phyloP scores from a whole-genome alignment of 139 green algal genomes.

The Zygnema cylindricum region DNA sequence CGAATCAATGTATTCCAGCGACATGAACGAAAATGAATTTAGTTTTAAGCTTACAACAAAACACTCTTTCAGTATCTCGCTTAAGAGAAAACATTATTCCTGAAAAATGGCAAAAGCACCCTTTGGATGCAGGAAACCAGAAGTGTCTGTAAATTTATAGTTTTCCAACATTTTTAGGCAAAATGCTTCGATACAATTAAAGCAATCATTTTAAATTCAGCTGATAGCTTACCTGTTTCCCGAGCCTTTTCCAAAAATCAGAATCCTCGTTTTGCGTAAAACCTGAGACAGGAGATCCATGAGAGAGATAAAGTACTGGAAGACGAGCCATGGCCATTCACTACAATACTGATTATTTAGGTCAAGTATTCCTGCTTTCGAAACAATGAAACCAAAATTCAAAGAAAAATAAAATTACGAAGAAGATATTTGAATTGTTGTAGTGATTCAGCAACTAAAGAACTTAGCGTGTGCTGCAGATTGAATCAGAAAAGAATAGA shows the following conservation, averaged over 20 bases:
- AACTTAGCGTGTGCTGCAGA: too few relatives aligned
- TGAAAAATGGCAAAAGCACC: background rate
- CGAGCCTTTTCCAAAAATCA: conserved; percentile 19
- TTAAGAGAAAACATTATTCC: too few relatives aligned
- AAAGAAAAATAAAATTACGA: background rate
- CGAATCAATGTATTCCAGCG: background rate
- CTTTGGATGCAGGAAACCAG: background rate
- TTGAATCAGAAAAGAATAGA: too few relatives aligned
- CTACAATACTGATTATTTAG: background rate
- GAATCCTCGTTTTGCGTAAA: conserved; percentile 17
- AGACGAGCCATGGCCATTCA: background rate
- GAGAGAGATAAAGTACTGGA: conserved; percentile 41
- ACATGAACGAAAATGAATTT: background rate
- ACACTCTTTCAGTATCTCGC: background rate
- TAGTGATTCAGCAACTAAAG: background rate
- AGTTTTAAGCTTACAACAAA: background rate
- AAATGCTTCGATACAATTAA: background rate
- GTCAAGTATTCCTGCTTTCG: background rate
- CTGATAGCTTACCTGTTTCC: conserved; percentile 9
- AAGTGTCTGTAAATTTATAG: background rate
- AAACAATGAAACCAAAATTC: background rate
- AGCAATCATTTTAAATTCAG: background rate
- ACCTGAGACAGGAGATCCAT: conserved; percentile 21
- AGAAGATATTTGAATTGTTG: background rate
- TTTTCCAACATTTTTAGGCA: conserved; percentile 4